A percentile compares a stretch with the other conserved stretches of the same genome.
Conservation (phyloP, 2,329 filamentous ascomycete species). For the Fusarium nisikadoi region DNA sequence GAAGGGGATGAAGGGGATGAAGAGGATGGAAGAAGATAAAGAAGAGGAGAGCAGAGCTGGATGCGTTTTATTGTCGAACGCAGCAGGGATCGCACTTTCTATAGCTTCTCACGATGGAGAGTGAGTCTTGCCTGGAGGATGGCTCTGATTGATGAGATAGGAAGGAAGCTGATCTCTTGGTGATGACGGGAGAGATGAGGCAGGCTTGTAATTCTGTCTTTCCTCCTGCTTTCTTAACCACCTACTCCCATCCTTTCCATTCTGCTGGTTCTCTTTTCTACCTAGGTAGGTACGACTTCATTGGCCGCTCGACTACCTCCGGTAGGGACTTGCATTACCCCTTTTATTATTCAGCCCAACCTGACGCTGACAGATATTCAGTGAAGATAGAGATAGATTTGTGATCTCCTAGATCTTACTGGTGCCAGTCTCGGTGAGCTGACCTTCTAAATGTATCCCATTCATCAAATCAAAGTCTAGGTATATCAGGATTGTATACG, state of each 20-base stretch:
- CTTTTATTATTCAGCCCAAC: neutral
- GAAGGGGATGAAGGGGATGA: neutral
- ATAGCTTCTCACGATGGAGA: neutral
- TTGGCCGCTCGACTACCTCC: neutral
- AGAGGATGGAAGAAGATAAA: neutral
- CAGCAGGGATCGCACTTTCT: neutral
- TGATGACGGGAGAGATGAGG: neutral
- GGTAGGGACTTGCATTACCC: neutral
- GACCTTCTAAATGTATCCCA: too few relatives aligned
- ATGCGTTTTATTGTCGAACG: neutral
- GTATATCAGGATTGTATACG: too few relatives aligned
- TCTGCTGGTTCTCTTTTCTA: neutral
- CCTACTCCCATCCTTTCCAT: neutral
- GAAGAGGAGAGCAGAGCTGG: neutral
- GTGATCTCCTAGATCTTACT: too few relatives aligned
- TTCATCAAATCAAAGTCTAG: too few relatives aligned
- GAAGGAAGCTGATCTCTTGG: neutral
- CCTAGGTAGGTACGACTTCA: neutral
- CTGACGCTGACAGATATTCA: neutral
- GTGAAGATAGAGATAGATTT: too few relatives aligned
- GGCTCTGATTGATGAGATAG: neutral
- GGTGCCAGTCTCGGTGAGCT: too few relatives aligned
- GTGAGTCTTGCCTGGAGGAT: neutral
- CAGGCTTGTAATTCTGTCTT: neutral
- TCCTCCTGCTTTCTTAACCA: neutral